These are phyloP conservation scores for Syzygium malaccense DNA, from an alignment of 441 rosid genomes.

Conservation along the genomic window DNA sequence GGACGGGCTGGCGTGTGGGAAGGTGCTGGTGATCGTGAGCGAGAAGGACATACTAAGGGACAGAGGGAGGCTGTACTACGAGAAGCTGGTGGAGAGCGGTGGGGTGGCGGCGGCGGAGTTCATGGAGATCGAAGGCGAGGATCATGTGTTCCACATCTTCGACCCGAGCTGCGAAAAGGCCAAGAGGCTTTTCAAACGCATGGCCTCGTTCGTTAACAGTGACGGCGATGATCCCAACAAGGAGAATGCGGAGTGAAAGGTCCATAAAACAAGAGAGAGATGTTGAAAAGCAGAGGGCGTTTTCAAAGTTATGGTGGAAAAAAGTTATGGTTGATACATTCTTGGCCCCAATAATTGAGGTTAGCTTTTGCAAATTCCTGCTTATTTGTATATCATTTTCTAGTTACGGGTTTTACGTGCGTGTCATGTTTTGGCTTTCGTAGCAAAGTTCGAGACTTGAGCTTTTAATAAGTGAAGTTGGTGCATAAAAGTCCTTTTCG, in stretches of 20 bases:
- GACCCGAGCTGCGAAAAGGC: conserved; percentile 49
- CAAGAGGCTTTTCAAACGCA: conserved; percentile 23
- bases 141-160: conserved; percentile 69
- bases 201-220: conserved; percentile 46
- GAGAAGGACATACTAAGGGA: conserved; percentile 53
- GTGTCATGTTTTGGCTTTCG: background rate
- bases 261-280: background rate
- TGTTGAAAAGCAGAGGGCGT: background rate
- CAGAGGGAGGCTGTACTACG: conserved; percentile 49
- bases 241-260: background rate
- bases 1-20: conserved; percentile 35
- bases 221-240: background rate
- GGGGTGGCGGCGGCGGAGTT: conserved; percentile 48
- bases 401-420: background rate
- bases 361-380: background rate
- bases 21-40: conserved; percentile 40
- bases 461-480: background rate
- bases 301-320: background rate
- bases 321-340: background rate
- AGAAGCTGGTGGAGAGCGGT: conserved; percentile 30
- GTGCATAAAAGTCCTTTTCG: background rate
- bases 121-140: conserved; percentile 43
- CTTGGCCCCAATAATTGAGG: background rate
- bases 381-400: background rate
- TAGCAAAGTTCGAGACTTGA: background rate